Percentiles rank a stretch among this genome's conserved stretches.
These are phyloP conservation scores for Novymonas esmeraldas DNA, from an alignment of 208 protist species.

Conservation along the genomic window DNA sequence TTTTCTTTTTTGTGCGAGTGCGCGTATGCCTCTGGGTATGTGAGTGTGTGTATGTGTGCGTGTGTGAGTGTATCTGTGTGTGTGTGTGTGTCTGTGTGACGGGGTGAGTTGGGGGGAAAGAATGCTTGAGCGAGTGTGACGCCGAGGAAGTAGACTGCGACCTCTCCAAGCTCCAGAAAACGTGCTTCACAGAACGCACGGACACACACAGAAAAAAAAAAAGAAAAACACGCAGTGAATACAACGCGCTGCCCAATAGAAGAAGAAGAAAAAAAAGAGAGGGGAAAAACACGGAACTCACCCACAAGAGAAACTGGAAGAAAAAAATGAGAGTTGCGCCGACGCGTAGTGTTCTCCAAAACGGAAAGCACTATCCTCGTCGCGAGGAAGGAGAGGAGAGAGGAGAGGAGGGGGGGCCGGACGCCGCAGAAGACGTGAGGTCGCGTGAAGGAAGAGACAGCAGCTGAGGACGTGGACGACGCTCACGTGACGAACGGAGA, in stretches of 20 bases:
- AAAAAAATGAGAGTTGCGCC: background rate
- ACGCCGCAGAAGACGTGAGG: too few relatives aligned
- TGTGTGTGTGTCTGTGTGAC: background rate
- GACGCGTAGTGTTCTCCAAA: too few relatives aligned
- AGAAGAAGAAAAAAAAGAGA: background rate
- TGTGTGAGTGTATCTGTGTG: background rate
- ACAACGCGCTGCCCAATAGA: too few relatives aligned
- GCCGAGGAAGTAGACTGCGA: too few relatives aligned
- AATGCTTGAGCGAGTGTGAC: too few relatives aligned
- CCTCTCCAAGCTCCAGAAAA: too few relatives aligned
- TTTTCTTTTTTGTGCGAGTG: too few relatives aligned
- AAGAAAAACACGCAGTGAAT: background rate
- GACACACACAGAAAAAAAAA: background rate
- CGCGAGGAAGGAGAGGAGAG: background rate
- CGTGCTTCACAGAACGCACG: background rate
- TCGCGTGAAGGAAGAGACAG: background rate
- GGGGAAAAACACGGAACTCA: background rate
- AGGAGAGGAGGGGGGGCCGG: background rate
- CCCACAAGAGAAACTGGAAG: background rate
- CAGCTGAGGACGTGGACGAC: background rate
- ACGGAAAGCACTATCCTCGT: too few relatives aligned
- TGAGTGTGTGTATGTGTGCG: conserved; percentile 4
- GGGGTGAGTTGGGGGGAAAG: too few relatives aligned
- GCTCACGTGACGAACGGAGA: too few relatives aligned
- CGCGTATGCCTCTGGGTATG: too few relatives aligned